A percentile compares a stretch with the other conserved stretches of the same genome.
phyloP scores from a whole-genome alignment of 2,329 filamentous ascomycete genomes.

The Sporothrix phasma region DNA sequence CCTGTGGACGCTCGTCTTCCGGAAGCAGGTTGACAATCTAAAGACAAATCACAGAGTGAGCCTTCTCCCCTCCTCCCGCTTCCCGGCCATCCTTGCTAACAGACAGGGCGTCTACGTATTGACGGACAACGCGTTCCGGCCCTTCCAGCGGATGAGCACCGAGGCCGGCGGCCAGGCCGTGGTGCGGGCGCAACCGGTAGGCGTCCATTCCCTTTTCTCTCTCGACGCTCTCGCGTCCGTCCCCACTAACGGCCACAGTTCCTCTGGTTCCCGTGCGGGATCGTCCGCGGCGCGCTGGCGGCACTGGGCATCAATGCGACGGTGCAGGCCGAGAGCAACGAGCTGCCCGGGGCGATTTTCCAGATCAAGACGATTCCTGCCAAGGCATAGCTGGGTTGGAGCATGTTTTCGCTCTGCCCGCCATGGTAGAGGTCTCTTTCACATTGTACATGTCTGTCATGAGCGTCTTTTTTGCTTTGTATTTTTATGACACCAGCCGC shows the following conservation, averaged over 20 bases:
- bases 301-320: constrained; percentile 83
- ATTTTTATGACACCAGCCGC: constrained; percentile 2
- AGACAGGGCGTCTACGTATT: constrained; percentile 82
- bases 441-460: too few species aligned
- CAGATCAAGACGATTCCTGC: constrained; percentile 79
- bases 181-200: constrained; percentile 66
- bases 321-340: constrained; percentile 81
- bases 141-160: constrained; percentile 81
- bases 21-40: constrained; percentile 96
- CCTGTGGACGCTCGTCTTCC: constrained; percentile 86
- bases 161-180: constrained; percentile 65
- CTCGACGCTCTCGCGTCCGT: not conserved
- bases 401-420: too few species aligned
- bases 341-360: constrained; percentile 82
- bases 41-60: constrained; percentile 90
- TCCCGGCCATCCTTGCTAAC: constrained; percentile 10
- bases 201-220: constrained; percentile 25
- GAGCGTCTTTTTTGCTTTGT: constrained; percentile 1
- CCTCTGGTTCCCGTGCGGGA: constrained; percentile 88
- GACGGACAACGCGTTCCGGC: constrained; percentile 85
- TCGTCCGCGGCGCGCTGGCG: constrained; percentile 86
- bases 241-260: constrained; percentile 45
- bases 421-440: not conserved
- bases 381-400: constrained; percentile 43
- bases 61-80: not conserved